Conservation (phyloP, 768 basidiomycete genomes). For the Nidula microcarpa region DNA sequence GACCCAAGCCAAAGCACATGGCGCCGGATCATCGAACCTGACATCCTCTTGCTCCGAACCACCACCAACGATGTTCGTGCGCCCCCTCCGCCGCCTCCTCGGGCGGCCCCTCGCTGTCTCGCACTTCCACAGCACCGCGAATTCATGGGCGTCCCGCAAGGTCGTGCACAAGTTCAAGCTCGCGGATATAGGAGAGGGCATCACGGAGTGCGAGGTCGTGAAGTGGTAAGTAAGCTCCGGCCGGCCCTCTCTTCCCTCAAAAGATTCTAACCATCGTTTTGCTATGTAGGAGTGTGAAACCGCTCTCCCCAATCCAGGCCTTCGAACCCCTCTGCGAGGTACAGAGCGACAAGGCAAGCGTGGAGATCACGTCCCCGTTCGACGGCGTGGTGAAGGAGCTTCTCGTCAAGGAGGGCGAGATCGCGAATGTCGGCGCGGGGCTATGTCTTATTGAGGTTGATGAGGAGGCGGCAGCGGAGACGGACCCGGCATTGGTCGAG, state of each 20-base stretch:
- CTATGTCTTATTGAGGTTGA: conserved; percentile 83
- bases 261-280: background rate
- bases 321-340: conserved; percentile 83
- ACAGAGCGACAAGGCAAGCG: conserved; percentile 87
- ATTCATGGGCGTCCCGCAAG: conserved; percentile 26
- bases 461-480: conserved; percentile 37
- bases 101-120: conserved; percentile 19
- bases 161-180: conserved; percentile 64
- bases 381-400: conserved; percentile 73
- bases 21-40: no score
- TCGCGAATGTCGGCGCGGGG: conserved; percentile 78
- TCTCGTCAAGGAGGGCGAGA: conserved; percentile 75
- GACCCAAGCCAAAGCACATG: no score
- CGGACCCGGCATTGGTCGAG: conserved; percentile 13
- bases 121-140: conserved; percentile 28
- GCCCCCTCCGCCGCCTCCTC: conserved; percentile 26
- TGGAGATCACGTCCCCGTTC: conserved; percentile 87
- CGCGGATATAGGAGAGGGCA: conserved; percentile 87
- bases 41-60: no score
- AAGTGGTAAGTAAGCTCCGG: conserved; percentile 57
- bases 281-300: conserved; percentile 57
- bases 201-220: conserved; percentile 87
- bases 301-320: conserved; percentile 43
- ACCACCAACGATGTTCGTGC: conserved; percentile 22
- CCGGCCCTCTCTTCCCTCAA: background rate